Percentiles rank a stretch among this genome's conserved stretches.
These are phyloP conservation scores for Chlorella sp. DNA, from an alignment of 139 green algal genomes.

Conservation along the genomic window DNA sequence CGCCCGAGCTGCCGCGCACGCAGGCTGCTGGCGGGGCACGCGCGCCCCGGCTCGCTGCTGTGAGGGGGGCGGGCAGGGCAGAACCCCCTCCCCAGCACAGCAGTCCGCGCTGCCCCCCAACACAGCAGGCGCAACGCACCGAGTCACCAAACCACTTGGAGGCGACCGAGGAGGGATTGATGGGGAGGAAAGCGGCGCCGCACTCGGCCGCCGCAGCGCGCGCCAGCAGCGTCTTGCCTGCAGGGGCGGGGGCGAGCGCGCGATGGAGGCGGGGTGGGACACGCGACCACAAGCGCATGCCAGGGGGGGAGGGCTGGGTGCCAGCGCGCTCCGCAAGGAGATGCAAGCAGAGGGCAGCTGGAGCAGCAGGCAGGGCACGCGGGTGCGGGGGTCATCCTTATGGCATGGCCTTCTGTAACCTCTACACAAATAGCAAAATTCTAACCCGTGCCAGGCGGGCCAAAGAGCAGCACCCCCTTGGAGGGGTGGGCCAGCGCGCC, in stretches of 20 bases:
- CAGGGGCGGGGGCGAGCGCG: too few species aligned
- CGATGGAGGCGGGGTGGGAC: background rate
- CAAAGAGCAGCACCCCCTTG: slow-evolving; percentile 57
- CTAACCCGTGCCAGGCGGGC: slow-evolving; percentile 44
- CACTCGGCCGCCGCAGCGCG: slow-evolving; percentile 50
- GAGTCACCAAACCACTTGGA: slow-evolving; percentile 34
- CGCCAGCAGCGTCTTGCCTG: slow-evolving; percentile 57
- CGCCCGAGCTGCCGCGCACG: slow-evolving; percentile 30
- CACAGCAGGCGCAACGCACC: slow-evolving; percentile 1
- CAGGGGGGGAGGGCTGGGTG: too few species aligned
- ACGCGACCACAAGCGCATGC: background rate
- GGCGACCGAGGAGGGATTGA: slow-evolving; percentile 21
- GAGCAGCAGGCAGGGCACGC: too few species aligned
- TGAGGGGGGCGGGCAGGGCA: background rate
- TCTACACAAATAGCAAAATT: too few species aligned
- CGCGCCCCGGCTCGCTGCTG: too few species aligned
- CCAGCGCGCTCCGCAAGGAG: too few species aligned
- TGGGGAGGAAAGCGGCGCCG: slow-evolving; percentile 47
- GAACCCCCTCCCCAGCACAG: background rate
- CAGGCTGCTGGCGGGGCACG: too few species aligned
- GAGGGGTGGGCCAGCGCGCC: slow-evolving; percentile 39
- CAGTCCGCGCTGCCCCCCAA: background rate
- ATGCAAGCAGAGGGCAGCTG: too few species aligned
- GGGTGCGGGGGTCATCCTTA: too few species aligned
- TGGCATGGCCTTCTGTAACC: too few species aligned